phyloP scores from a whole-genome alignment of 495 filamentous ascomycete species.

The Tricharina praecox region DNA sequence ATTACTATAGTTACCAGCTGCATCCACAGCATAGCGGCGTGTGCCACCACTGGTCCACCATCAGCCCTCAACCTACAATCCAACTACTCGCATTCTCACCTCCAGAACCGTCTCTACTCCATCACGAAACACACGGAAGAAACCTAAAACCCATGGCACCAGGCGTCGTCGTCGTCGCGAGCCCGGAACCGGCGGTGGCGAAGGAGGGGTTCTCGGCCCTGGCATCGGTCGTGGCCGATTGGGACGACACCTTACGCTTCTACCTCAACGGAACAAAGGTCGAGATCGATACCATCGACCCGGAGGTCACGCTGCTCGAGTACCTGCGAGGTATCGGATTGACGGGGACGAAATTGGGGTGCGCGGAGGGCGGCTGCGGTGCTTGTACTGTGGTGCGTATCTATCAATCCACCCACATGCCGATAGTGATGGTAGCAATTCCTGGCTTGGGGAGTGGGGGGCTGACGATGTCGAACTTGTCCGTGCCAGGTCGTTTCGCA shows the following conservation, averaged over 20 bases:
- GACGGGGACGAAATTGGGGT: constrained; percentile 60
- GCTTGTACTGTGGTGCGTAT: constrained; percentile 75
- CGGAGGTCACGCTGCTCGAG: constrained; percentile 82
- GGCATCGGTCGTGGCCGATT: constrained; percentile 41
- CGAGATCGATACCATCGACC: constrained; percentile 57
- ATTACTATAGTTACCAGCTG: no score
- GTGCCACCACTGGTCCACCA: no score
- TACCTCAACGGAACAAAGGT: constrained; percentile 94
- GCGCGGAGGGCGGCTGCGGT: constrained; percentile 90
- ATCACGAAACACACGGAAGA: no score
- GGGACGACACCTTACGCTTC: constrained; percentile 58
- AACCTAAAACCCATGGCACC: constrained; percentile 43
- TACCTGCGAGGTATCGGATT: constrained; percentile 81
- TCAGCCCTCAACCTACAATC: no score
- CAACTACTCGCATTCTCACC: no score
- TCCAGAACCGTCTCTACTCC: no score
- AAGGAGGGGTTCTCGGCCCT: constrained; percentile 33
- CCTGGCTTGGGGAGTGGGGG: no score
- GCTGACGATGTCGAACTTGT: no score
- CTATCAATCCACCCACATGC: no score
- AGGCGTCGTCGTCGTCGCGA: constrained; percentile 36
- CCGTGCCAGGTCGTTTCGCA: constrained; percentile 56
- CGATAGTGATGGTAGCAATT: no score
- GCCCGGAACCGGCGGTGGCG: constrained; percentile 33
- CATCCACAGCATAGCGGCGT: no score